Base-by-base conservation (phyloP, 139 green algal species). In the Dunaliella primolecta region DNA sequence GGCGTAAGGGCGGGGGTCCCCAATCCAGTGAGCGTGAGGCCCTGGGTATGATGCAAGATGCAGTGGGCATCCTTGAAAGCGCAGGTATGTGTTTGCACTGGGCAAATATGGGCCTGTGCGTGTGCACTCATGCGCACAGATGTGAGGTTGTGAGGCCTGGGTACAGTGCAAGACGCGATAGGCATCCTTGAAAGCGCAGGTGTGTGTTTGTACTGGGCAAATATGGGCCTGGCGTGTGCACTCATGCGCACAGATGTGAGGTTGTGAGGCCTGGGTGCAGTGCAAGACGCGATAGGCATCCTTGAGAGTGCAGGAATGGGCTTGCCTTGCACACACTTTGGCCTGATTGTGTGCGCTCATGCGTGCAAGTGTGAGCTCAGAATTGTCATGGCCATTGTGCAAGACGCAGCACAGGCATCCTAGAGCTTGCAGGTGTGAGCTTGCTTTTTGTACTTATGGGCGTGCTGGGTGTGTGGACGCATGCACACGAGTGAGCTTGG, bases 241-340 rank as follows among this genome's bases (percentile, higher is more conserved):
- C n/a, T n/a, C n/a, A n/a, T n/a, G n/a, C n/a, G n/a, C n/a, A n/a
- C n/a, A n/a, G n/a, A n/a, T n/a, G n/a, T n/a, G n/a, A n/a, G n/a
- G n/a, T n/a, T n/a, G 24, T 2, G 21, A 75, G 55, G 84, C 29
- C 36, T 87, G 76, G 3, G 77, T 23, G 31, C 87, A 30, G 89
- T 91, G 87, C 23, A 25, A 30, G 85, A 88, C 36, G 84, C 87
- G 57, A 36, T 89, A 38, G 33, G 29, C 27, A 71, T 86, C 33
- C 71, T 91, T 75, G 88, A 89, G 75, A 83, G 86, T 78, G 88
- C 88, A 83, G 85, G 88, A 87, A 80, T 27, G 82, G 15, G 32
- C 2, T 34, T 83, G n/a, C n/a, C n/a, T n/a, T n/a, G n/a, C n/a
- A n/a, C n/a, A n/a, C n/a, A n/a, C n/a, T n/a, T n/a, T n/a, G n/a